These are phyloP conservation scores for Epichloe sylvatica DNA, from an alignment of 2,329 filamentous ascomycete genomes.

Conservation along the genomic window DNA sequence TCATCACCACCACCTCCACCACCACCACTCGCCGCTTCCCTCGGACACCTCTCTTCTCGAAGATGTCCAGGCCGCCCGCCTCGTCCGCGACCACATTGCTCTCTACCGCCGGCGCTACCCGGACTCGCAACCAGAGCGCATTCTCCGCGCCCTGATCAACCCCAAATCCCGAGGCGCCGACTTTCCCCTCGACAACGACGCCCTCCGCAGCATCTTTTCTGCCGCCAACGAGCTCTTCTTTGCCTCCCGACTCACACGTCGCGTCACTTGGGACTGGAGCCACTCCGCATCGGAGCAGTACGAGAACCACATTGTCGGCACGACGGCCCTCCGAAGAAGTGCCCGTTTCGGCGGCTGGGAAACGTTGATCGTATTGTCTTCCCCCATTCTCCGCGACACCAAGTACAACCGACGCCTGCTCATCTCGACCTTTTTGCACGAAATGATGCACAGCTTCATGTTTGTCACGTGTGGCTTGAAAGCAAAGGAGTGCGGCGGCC, in stretches of 20 bases:
- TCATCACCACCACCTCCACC: conserved; percentile 12
- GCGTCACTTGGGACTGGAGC: conserved; percentile 50
- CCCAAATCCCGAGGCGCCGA: conserved; percentile 30
- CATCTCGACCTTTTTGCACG: conserved; percentile 51
- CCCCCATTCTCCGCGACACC: conserved; percentile 42
- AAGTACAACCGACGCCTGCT: conserved; percentile 46
- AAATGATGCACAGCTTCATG: conserved; percentile 53
- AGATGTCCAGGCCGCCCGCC: conserved; percentile 33
- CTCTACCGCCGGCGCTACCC: conserved; percentile 29
- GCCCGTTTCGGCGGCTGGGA: conserved; percentile 38
- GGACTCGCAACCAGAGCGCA: conserved; percentile 41
- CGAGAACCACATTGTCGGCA: conserved; percentile 43
- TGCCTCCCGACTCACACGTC: conserved; percentile 37
- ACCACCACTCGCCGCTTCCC: conserved; percentile 15
- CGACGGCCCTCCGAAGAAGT: conserved; percentile 42
- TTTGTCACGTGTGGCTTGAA: conserved; percentile 48
- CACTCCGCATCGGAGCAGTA: conserved; percentile 35
- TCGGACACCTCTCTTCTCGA: conserved; percentile 10
- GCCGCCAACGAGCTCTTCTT: conserved; percentile 52
- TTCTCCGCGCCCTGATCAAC: conserved; percentile 43
- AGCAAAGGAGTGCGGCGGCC: conserved; percentile 41
- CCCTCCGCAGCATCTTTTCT: conserved; percentile 43
- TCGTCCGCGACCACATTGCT: conserved; percentile 35
- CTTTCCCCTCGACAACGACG: conserved; percentile 42
- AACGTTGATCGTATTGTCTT: conserved; percentile 47